Evolutionary conservation across 441 rosid genomes (phyloP).

Genomic region (Adansonia rubrostipa): DNA sequence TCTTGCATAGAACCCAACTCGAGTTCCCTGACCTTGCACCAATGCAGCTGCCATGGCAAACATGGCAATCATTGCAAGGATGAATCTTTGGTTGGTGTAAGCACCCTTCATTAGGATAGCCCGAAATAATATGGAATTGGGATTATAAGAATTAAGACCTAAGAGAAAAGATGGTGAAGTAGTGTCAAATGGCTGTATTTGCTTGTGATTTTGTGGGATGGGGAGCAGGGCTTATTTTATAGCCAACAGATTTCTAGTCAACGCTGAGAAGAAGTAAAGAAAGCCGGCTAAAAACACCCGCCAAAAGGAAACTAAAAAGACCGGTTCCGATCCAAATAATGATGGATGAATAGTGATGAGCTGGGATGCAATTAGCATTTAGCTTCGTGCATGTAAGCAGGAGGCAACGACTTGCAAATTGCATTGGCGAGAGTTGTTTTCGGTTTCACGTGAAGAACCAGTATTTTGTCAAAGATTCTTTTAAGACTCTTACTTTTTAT

Average conservation of each 20-base stretch:
- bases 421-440: neutral
- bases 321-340: neutral
- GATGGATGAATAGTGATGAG: neutral
- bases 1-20: constrained; percentile 53
- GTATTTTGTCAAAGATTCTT: neutral
- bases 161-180: neutral
- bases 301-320: neutral
- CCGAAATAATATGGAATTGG: neutral
- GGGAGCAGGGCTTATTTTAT: neutral
- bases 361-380: neutral
- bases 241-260: neutral
- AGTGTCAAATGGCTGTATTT: neutral
- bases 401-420: neutral
- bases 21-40: constrained; percentile 26
- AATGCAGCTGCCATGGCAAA: neutral
- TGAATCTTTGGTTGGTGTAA: neutral
- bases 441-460: neutral
- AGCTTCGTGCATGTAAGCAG: neutral
- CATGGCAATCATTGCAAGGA: neutral
- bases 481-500: too few species aligned
- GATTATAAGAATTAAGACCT: too few species aligned
- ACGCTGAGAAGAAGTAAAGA: neutral
- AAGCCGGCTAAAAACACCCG: neutral
- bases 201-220: constrained; percentile 9
- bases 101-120: neutral